phyloP scores from a whole-genome alignment of 306 rosid species.

The Gleditsia sinensis region DNA sequence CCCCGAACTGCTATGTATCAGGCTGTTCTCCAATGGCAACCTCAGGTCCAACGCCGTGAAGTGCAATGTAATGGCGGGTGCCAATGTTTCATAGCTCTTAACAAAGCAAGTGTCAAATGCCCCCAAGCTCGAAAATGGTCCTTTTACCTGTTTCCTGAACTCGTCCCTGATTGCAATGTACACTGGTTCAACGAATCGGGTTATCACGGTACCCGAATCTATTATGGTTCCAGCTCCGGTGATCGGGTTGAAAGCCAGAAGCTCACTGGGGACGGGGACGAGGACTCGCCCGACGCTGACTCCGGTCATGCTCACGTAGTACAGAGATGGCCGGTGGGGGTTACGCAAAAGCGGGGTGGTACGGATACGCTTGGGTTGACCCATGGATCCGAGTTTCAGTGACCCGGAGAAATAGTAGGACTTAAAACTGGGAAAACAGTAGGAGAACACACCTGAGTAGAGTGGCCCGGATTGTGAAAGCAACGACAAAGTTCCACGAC shows the following conservation, averaged over 20 bases:
- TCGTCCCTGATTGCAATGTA: constrained; percentile 76
- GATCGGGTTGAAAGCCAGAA: constrained; percentile 52
- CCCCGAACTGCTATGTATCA: constrained; percentile 89
- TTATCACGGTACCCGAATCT: constrained; percentile 86
- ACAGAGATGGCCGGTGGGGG: constrained; percentile 81
- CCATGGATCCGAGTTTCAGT: constrained; percentile 71
- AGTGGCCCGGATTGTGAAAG: constrained; percentile 68
- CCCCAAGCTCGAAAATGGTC: constrained; percentile 67
- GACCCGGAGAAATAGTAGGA: constrained; percentile 91
- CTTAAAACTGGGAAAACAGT: constrained; percentile 87
- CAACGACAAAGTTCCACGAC: constrained; percentile 79
- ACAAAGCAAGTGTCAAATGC: constrained; percentile 86
- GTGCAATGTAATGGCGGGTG: constrained; percentile 60
- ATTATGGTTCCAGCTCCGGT: constrained; percentile 87
- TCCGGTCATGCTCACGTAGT: constrained; percentile 78
- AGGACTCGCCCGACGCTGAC: constrained; percentile 65
- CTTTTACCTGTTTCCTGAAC: constrained; percentile 73
- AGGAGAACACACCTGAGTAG: constrained; percentile 75
- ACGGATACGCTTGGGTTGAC: constrained; percentile 76
- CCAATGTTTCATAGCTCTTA: constrained; percentile 45
- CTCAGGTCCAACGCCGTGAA: constrained; percentile 63
- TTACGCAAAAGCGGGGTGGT: constrained; percentile 78
- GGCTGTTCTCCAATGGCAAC: constrained; percentile 71
- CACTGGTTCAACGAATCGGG: constrained; percentile 69
- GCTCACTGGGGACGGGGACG: constrained; percentile 46